Evolutionary conservation across 2,329 filamentous ascomycete genomes (phyloP), one percentile per base, ranked within the genome.

Genomic region (Amauroascus niger): DNA sequence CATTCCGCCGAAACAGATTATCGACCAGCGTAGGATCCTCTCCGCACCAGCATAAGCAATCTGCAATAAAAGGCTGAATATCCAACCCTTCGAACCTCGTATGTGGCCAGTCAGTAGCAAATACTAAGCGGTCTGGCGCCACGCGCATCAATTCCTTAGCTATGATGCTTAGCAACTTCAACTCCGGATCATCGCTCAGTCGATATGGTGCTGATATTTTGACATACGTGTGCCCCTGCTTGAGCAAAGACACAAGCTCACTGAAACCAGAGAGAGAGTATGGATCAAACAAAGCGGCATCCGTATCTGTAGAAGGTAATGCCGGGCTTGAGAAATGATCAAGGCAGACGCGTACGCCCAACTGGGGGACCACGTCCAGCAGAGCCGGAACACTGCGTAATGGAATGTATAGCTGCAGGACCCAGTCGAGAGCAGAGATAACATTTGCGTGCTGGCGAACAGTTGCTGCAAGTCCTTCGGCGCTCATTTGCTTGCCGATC

Each of bases 61-160:
- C 70, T 55, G 79, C 71, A 26, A 80, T 71, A 62, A 78, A 83
- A 0, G 75, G 76, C 45, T 64, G 69, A 20, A 82, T 77, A 60
- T 83, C 75, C 1, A 81, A 59, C 1, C 75, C 75, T 20, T 81
- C 76, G 55, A 78, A 83, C 11, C 80, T 70, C 2, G 81, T 84
- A 63, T 83, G 80, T 18, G 81, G 81, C 81, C 80, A 83, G 60
- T 83, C 80, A 0, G 78, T 80, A 1, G 79, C 79, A 63, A 80
- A 83, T 0, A 83, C 73, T 8, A 80, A 68, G 14, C 73, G 68
- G 20, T 71, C 64, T 1, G 69, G 70, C 9, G 71, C 74, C 3
- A 72, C 64, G 2, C 64, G 63, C 32, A 82, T 59, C 6, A 82
- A 64, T 59, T 81, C 75, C 13, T 63, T 66, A 7, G 72, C 74